Evolutionary conservation across 2,329 filamentous ascomycete genomes (phyloP).

Genomic region (Dothistroma pini): DNA sequence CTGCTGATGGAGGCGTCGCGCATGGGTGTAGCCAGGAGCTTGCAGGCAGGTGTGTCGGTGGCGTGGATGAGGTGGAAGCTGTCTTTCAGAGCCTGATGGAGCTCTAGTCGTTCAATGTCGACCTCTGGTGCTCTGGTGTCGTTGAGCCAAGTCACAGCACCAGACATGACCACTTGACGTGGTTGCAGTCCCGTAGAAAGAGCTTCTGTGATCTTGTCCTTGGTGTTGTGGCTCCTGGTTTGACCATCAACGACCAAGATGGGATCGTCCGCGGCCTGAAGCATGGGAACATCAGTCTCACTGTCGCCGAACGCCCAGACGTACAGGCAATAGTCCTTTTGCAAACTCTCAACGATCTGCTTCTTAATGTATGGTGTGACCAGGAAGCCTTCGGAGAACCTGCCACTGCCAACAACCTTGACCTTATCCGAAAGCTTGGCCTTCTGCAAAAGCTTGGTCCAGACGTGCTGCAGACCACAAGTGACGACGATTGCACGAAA

Average conservation of each 20-base stretch:
- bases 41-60: conserved; percentile 44
- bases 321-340: conserved; percentile 32
- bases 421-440: conserved; percentile 43
- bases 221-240: conserved; percentile 47
- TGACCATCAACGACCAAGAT: conserved; percentile 55
- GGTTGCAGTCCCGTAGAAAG: conserved; percentile 36
- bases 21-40: conserved; percentile 53
- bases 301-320: conserved; percentile 62
- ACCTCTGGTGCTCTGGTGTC: conserved; percentile 42
- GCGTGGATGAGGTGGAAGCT: conserved; percentile 29
- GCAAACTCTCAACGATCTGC: conserved; percentile 44
- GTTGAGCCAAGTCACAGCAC: conserved; percentile 39
- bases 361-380: conserved; percentile 53
- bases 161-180: conserved; percentile 48
- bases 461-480: conserved; percentile 52
- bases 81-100: conserved; percentile 31
- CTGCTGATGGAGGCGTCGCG: conserved; percentile 50
- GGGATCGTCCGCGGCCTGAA: conserved; percentile 51
- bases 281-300: conserved; percentile 56
- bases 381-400: conserved; percentile 39
- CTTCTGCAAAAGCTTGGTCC: conserved; percentile 52
- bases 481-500: conserved; percentile 53
- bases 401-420: conserved; percentile 52
- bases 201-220: conserved; percentile 41
- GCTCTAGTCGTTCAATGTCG: conserved; percentile 32